Conservation (phyloP, 805 yeast genomes). For the Clavispora vitiphila region DNA sequence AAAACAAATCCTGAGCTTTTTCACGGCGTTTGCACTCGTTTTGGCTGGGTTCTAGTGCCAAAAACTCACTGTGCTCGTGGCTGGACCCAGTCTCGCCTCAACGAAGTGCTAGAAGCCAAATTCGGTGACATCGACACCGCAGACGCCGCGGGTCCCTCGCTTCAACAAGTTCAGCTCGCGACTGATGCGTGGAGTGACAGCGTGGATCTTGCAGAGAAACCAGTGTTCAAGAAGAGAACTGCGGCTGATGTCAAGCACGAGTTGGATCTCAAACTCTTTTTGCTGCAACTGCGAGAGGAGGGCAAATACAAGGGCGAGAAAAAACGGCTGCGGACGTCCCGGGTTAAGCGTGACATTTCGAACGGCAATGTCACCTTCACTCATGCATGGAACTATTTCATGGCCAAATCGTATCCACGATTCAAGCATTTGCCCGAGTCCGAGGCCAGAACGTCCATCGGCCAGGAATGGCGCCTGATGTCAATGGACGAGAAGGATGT, state of each 20-base stretch:
- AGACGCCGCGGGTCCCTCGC: background rate
- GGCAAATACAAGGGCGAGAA: slow-evolving; percentile 5
- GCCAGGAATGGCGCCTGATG: slow-evolving; percentile 22
- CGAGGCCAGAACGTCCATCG: slow-evolving; percentile 13
- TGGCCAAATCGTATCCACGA: slow-evolving; percentile 14
- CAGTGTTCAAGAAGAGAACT: slow-evolving; percentile 10
- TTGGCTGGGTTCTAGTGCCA: slow-evolving; percentile 22
- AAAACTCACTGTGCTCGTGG: slow-evolving; percentile 13
- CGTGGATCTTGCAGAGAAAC: slow-evolving; percentile 9
- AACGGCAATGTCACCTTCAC: slow-evolving; percentile 19
- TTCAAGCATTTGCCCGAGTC: slow-evolving; percentile 11
- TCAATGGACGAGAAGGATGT: slow-evolving; percentile 23
- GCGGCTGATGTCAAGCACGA: slow-evolving; percentile 8
- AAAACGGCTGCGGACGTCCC: slow-evolving; percentile 6
- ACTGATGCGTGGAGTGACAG: slow-evolving; percentile 15
- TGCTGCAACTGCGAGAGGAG: slow-evolving; percentile 21
- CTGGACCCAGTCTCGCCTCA: slow-evolving; percentile 17
- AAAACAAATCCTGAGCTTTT: slow-evolving; percentile 10
- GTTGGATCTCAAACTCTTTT: slow-evolving; percentile 18
- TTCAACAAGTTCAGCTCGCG: slow-evolving; percentile 6
- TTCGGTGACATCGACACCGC: slow-evolving; percentile 1
- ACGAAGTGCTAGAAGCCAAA: slow-evolving; percentile 3
- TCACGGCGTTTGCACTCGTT: slow-evolving; percentile 14
- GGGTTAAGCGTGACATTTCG: background rate
- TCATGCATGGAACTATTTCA: slow-evolving; percentile 35